Conservation (phyloP, 352 stramenopile genomes). For the Globisporangium rhizosaccharum region DNA sequence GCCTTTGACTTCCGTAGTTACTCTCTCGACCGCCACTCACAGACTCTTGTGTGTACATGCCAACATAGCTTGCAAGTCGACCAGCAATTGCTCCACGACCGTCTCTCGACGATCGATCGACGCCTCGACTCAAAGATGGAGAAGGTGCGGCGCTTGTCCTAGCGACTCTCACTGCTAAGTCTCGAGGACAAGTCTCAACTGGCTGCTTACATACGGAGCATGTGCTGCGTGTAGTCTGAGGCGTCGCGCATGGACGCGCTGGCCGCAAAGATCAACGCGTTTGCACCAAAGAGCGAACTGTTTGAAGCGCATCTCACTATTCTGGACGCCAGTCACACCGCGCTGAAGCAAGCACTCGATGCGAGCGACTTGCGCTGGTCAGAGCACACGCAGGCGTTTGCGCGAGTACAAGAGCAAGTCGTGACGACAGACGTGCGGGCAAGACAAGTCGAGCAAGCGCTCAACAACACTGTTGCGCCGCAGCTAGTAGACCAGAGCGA, state of each 20-base stretch:
- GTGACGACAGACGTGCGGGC: neutral
- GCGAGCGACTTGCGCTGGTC: neutral
- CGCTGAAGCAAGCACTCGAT: neutral
- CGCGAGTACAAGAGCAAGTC: neutral
- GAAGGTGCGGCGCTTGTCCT: constrained; percentile 28
- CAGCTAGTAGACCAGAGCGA: constrained; percentile 1
- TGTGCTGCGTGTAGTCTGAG: constrained; percentile 29
- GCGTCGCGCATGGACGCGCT: constrained; percentile 36
- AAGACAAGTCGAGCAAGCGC: neutral
- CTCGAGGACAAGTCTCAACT: too few species aligned
- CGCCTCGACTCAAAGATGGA: constrained; percentile 53
- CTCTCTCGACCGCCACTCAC: too few species aligned
- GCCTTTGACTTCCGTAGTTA: neutral
- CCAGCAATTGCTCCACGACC: constrained; percentile 37
- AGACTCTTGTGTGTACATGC: neutral
- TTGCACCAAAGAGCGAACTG: constrained; percentile 31
- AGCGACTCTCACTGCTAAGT: neutral
- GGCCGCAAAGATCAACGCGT: constrained; percentile 49
- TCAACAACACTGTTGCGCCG: neutral
- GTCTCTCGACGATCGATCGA: constrained; percentile 34
- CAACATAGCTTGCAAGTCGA: constrained; percentile 36
- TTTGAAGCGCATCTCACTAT: constrained; percentile 21
- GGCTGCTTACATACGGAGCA: neutral
- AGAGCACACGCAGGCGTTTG: neutral
- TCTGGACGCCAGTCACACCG: constrained; percentile 12